Evolutionary conservation across 192 early-diverging fungal genomes (phyloP).

Genomic region (Coemansia sp.): DNA sequence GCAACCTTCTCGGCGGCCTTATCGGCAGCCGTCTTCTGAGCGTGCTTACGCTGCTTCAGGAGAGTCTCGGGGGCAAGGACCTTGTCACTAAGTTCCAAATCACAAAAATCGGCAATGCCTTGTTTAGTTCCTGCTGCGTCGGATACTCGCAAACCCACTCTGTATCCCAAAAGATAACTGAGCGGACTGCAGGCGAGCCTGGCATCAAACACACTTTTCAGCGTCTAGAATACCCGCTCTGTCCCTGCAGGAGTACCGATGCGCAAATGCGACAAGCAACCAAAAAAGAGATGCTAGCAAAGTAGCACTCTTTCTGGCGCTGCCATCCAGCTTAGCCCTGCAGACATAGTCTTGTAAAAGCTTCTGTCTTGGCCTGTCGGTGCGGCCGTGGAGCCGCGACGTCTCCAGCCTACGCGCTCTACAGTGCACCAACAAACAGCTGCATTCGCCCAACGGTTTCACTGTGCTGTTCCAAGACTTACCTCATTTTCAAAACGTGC

Average conservation of each 20-base stretch:
- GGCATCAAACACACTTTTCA: conserved; percentile 17
- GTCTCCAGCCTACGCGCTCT: not conserved
- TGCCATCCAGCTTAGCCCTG: not conserved
- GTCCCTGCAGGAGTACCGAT: conserved; percentile 46
- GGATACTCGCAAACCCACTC: conserved; percentile 37
- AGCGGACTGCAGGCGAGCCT: conserved; percentile 47
- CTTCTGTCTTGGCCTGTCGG: not conserved
- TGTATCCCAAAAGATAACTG: not conserved
- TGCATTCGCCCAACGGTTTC: conserved; percentile 6
- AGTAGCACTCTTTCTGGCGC: not conserved
- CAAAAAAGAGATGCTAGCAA: not conserved
- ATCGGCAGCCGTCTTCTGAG: conserved; percentile 70
- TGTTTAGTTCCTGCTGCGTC: conserved; percentile 21
- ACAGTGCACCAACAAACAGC: not conserved
- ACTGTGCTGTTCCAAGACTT: conserved; percentile 9
- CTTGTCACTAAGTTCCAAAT: conserved; percentile 54
- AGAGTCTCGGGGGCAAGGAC: conserved; percentile 83
- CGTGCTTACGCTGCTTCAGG: conserved; percentile 82
- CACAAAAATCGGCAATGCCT: not conserved
- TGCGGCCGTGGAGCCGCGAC: not conserved
- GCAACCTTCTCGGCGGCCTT: conserved; percentile 50
- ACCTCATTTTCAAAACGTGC: conserved; percentile 24
- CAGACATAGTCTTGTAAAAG: not conserved
- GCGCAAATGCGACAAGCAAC: conserved; percentile 5
- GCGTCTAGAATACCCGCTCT: conserved; percentile 25